Percentiles rank a stretch among this genome's conserved stretches.
These are phyloP conservation scores for Kodamaea kaohsiungensis DNA, from an alignment of 805 yeast species.

Conservation along the genomic window DNA sequence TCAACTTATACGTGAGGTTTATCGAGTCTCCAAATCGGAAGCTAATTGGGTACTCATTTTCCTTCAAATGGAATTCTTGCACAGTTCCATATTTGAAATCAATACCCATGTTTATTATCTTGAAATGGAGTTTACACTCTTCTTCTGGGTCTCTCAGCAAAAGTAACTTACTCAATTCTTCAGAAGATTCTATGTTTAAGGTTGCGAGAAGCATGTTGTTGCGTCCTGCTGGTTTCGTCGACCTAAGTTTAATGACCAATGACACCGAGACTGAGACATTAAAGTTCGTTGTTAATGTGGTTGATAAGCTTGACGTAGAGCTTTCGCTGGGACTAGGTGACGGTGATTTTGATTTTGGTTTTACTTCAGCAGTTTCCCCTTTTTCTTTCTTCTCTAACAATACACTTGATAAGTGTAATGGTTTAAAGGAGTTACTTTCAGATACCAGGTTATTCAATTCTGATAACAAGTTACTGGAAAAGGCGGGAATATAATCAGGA, in stretches of 20 bases:
- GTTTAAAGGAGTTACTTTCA: not conserved
- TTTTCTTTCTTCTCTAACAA: conserved; percentile 6
- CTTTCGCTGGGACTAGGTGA: conserved; percentile 1
- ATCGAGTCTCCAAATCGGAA: conserved; percentile 32
- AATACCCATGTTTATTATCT: conserved; percentile 23
- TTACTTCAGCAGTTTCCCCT: not conserved
- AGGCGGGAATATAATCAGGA: conserved; percentile 20
- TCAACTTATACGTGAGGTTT: conserved; percentile 35
- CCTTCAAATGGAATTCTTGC: conserved; percentile 20
- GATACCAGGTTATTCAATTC: conserved; percentile 18
- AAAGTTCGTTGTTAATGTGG: conserved; percentile 13
- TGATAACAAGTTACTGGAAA: conserved; percentile 15
- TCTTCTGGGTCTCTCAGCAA: conserved; percentile 3
- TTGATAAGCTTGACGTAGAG: not conserved
- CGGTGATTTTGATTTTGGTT: not conserved
- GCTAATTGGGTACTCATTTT: conserved; percentile 25
- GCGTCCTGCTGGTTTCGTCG: conserved; percentile 51
- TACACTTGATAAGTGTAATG: conserved; percentile 8
- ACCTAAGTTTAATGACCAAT: conserved; percentile 46
- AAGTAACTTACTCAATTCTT: conserved; percentile 28
- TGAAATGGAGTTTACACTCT: conserved; percentile 18
- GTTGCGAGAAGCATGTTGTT: conserved; percentile 47
- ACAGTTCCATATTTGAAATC: conserved; percentile 31
- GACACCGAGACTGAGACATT: conserved; percentile 36
- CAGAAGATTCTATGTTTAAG: conserved; percentile 49